Conservation (phyloP, 495 filamentous ascomycete species). For the Echria macrotheca region DNA sequence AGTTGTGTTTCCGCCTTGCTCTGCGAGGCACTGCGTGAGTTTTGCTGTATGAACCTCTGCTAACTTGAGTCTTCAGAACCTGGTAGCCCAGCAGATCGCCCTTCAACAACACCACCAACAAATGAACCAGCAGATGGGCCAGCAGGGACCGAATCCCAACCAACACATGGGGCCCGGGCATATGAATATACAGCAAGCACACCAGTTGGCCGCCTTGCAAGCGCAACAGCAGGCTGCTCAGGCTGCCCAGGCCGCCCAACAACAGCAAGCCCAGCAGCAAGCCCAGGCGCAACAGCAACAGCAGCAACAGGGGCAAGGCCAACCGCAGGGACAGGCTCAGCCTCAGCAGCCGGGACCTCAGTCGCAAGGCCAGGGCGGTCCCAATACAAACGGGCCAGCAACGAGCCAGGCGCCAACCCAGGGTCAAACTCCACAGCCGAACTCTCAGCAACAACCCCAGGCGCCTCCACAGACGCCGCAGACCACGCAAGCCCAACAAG, state of each 20-base stretch:
- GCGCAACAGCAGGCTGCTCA: conserved; percentile 32
- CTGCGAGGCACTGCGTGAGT: conserved; percentile 19
- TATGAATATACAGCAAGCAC: conserved; percentile 3
- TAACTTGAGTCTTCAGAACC: conserved; percentile 16
- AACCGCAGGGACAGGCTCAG: conserved; percentile 39
- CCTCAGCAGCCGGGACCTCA: conserved; percentile 31
- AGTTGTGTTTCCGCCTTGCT: conserved; percentile 4
- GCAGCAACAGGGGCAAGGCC: conserved; percentile 41
- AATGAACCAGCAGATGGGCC: conserved; percentile 38
- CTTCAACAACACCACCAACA: conserved; percentile 37
- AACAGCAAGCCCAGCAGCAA: conserved; percentile 42
- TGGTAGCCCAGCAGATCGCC: conserved; percentile 26
- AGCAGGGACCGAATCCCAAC: conserved; percentile 33
- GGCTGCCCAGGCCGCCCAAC: conserved; percentile 22
- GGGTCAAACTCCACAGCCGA: conserved; percentile 33
- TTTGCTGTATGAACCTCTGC: conserved; percentile 6
- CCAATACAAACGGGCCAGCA: conserved; percentile 24
- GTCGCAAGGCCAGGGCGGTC: conserved; percentile 33
- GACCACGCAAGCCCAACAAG: conserved; percentile 51
- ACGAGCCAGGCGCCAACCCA: conserved; percentile 25
- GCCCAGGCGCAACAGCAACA: conserved; percentile 36
- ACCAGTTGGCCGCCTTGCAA: conserved; percentile 21
- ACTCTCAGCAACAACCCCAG: conserved; percentile 35
- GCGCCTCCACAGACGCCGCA: conserved; percentile 39
- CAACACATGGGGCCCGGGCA: conserved; percentile 42